Evolutionary conservation across 495 filamentous ascomycete species (phyloP).

Genomic region (Trichoderma asperelloides): DNA sequence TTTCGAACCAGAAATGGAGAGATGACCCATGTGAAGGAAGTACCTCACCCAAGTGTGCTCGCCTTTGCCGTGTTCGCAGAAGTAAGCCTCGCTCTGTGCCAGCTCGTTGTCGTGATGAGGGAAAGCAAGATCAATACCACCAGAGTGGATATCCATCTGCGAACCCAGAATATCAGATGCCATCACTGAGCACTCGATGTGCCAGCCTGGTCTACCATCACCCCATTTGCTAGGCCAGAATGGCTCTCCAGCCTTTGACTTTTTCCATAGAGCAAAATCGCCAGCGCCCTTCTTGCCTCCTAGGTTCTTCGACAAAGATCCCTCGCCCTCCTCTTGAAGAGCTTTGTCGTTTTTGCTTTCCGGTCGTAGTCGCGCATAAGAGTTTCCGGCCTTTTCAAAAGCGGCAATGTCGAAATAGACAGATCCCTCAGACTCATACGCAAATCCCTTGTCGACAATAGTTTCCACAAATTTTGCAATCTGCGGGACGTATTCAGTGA

Average conservation of each 20-base stretch:
- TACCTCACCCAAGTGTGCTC: constrained; percentile 87
- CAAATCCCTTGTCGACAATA: constrained; percentile 78
- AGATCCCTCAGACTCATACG: constrained; percentile 76
- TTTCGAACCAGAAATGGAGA: constrained; percentile 82
- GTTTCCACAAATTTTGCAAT: constrained; percentile 62
- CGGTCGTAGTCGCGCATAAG: constrained; percentile 78
- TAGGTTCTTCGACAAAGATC: constrained; percentile 61
- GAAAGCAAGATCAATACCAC: constrained; percentile 87
- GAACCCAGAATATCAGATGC: constrained; percentile 75
- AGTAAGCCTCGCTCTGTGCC: constrained; percentile 91
- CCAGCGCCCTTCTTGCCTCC: constrained; percentile 58
- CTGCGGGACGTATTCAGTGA: constrained; percentile 80
- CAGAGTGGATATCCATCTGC: constrained; percentile 86
- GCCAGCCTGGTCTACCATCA: constrained; percentile 84
- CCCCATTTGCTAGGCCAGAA: constrained; percentile 86
- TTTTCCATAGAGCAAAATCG: constrained; percentile 95
- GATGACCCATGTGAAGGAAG: constrained; percentile 92
- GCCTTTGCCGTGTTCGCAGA: constrained; percentile 35
- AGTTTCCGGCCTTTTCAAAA: constrained; percentile 75
- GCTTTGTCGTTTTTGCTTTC: constrained; percentile 78
- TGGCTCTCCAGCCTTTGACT: constrained; percentile 84
- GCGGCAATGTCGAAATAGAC: constrained; percentile 91
- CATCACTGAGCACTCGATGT: constrained; percentile 98
- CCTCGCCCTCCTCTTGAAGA: constrained; percentile 83
- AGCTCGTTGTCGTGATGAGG: constrained; percentile 97